Conservation (phyloP, 2,329 filamentous ascomycete species). For the Penicillium paneum region DNA sequence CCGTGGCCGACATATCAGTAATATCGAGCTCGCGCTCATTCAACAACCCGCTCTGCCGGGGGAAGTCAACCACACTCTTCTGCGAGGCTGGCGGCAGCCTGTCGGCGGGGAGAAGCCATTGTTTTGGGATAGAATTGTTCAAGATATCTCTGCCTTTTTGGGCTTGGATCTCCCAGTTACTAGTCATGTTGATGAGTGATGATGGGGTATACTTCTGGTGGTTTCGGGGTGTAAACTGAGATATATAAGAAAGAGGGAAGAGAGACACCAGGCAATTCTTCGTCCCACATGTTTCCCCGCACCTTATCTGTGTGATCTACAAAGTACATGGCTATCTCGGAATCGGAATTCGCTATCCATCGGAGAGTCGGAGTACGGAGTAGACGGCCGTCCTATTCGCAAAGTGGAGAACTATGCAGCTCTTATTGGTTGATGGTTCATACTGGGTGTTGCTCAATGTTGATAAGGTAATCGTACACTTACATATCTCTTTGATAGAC, state of each 20-base stretch:
- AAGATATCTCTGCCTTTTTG: conserved; percentile 35
- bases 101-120: conserved; percentile 33
- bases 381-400: no score
- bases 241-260: background rate
- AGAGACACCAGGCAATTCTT: background rate
- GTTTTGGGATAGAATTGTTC: conserved; percentile 32
- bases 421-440: background rate
- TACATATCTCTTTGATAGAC: no score
- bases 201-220: background rate
- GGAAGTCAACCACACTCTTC: conserved; percentile 32
- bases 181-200: conserved; percentile 18
- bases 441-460: background rate
- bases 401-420: background rate
- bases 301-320: background rate
- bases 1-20: conserved; percentile 45
- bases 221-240: background rate
- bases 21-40: conserved; percentile 50
- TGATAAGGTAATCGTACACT: background rate
- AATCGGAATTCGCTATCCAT: conserved; percentile 1
- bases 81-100: conserved; percentile 27
- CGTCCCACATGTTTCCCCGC: background rate
- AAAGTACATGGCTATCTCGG: background rate
- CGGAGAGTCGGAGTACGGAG: no score
- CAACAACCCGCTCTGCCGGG: conserved; percentile 48
- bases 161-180: conserved; percentile 33